Evolutionary conservation across 2,329 filamentous ascomycete species (phyloP).

Genomic region (Cytospora piceae): DNA sequence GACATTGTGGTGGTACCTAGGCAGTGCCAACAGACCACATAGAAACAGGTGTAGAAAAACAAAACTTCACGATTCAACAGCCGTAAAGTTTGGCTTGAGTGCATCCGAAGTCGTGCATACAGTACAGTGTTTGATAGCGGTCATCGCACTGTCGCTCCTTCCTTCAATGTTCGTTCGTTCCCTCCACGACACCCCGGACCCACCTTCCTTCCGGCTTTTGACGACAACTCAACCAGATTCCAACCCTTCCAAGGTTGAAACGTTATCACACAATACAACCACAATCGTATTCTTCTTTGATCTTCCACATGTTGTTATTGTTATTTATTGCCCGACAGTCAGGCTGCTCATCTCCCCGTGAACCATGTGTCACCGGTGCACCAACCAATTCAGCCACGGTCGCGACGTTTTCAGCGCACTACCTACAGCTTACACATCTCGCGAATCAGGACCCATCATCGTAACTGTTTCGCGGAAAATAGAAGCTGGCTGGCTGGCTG

Average conservation of each 20-base stretch:
- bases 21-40: background rate
- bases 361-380: background rate
- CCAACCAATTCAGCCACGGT: conserved; percentile 2
- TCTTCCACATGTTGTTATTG: no score
- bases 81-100: background rate
- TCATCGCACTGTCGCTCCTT: background rate
- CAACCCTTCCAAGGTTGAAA: background rate
- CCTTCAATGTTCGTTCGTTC: no score
- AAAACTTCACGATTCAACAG: no score
- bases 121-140: background rate
- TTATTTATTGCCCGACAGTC: no score
- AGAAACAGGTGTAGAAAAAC: no score
- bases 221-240: background rate
- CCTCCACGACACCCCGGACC: background rate
- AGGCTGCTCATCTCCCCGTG: no score
- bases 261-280: no score
- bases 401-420: conserved; percentile 1
- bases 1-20: background rate
- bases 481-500: conserved; percentile 3
- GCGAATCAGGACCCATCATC: conserved; percentile 18
- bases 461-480: background rate
- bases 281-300: no score
- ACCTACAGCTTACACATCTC: conserved; percentile 17
- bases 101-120: background rate
- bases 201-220: background rate